These are phyloP conservation scores for Nothophytophthora sp. DNA, from an alignment of 352 stramenopile species.

Conservation along the genomic window DNA sequence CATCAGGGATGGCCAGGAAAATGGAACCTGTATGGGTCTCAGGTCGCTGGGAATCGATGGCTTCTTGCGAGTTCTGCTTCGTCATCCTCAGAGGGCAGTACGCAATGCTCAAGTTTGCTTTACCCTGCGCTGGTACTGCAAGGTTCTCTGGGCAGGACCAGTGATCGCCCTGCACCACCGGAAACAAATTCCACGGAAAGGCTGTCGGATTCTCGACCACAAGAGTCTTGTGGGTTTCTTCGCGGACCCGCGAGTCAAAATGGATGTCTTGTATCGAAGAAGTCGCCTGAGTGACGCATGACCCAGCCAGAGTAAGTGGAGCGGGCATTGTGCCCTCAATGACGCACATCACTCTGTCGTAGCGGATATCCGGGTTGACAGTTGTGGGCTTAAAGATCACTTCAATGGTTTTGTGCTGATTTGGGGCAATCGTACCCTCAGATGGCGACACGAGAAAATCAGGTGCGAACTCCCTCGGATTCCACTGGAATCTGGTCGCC, in stretches of 20 bases:
- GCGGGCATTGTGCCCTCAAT: slow-evolving; percentile 66
- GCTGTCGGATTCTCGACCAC: slow-evolving; percentile 82
- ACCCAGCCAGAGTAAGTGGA: slow-evolving; percentile 74
- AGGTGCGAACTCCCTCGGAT: slow-evolving; percentile 60
- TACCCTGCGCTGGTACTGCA: slow-evolving; percentile 71
- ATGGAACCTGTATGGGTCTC: slow-evolving; percentile 76
- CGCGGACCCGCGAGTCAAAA: slow-evolving; percentile 86
- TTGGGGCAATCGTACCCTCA: slow-evolving; percentile 83
- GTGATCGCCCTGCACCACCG: slow-evolving; percentile 86
- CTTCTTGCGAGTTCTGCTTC: slow-evolving; percentile 21
- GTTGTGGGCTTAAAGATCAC: slow-evolving; percentile 85
- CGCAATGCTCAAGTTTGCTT: slow-evolving; percentile 57
- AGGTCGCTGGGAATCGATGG: slow-evolving; percentile 29
- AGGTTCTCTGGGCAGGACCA: slow-evolving; percentile 88
- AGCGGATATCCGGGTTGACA: slow-evolving; percentile 88
- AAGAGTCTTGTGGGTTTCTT: slow-evolving; percentile 58
- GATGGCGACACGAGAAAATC: slow-evolving; percentile 84
- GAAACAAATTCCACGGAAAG: slow-evolving; percentile 85
- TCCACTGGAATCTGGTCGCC: slow-evolving; percentile 89
- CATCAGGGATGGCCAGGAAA: slow-evolving; percentile 92
- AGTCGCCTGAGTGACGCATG: slow-evolving; percentile 85
- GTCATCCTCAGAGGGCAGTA: slow-evolving; percentile 92
- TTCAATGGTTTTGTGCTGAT: slow-evolving; percentile 89
- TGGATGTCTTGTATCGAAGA: slow-evolving; percentile 88
- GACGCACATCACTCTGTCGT: slow-evolving; percentile 72